These are phyloP conservation scores for Porpolomopsis calyptriformis DNA, from an alignment of 768 basidiomycete genomes.

Conservation along the genomic window DNA sequence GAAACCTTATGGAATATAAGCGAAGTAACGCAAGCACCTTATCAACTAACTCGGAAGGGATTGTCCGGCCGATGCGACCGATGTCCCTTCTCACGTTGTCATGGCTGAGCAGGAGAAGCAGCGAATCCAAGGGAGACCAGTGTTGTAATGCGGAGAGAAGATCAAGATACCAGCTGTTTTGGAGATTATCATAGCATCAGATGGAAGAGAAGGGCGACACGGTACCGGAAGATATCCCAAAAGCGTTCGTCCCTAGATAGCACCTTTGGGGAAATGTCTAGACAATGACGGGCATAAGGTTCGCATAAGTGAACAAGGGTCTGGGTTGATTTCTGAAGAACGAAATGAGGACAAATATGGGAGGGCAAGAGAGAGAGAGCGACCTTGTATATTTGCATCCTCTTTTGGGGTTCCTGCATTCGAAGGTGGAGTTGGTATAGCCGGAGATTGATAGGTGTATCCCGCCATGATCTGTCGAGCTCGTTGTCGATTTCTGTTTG, in stretches of 20 bases:
- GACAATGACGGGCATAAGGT: not conserved
- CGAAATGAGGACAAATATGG: not conserved
- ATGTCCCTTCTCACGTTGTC: not conserved
- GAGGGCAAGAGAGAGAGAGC: not conserved
- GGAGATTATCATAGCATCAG: not conserved
- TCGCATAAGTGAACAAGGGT: not conserved
- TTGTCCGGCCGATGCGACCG: not conserved
- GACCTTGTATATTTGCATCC: not conserved
- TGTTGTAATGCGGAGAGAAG: not conserved
- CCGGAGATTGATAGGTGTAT: not conserved
- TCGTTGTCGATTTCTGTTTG: not conserved
- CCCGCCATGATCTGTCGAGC: not conserved
- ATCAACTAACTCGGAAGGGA: not conserved
- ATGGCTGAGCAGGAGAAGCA: not conserved
- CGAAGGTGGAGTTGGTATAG: not conserved
- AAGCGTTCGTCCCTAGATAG: not conserved
- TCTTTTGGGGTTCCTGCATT: constrained; percentile 2
- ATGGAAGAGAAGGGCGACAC: not conserved
- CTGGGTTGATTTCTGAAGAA: not conserved
- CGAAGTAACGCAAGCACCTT: not conserved
- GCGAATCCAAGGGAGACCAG: not conserved
- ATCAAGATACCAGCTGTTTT: not conserved
- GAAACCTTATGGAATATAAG: not conserved
- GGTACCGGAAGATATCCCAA: not conserved
- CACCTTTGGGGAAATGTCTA: not conserved